Conservation (phyloP, 208 protist genomes). For the Tritrichomonas foetus region DNA sequence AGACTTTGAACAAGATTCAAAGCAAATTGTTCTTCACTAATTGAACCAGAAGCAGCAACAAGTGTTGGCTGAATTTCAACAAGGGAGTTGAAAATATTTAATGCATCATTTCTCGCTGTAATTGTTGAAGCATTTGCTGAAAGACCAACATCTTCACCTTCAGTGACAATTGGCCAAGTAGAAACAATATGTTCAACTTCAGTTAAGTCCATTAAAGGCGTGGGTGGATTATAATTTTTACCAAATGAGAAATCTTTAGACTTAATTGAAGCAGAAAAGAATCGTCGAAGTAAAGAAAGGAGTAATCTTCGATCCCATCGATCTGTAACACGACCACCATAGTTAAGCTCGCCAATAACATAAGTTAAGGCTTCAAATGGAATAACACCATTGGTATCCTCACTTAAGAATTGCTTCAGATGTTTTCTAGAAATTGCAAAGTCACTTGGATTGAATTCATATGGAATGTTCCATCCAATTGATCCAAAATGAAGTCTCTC, state of each 20-base stretch:
- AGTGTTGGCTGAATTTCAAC: constrained; percentile 22
- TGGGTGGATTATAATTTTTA: neutral
- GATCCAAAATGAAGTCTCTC: constrained; percentile 93
- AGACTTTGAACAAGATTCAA: neutral
- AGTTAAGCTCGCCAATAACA: constrained; percentile 98
- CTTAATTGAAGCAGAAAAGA: neutral
- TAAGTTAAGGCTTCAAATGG: constrained; percentile 96
- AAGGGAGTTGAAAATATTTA: neutral
- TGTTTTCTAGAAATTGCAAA: constrained; percentile 88
- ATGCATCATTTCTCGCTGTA: neutral
- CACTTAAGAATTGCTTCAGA: constrained; percentile 87
- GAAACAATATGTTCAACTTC: neutral
- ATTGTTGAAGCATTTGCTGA: neutral
- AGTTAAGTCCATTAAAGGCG: neutral
- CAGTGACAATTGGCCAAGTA: neutral
- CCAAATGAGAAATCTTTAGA: neutral
- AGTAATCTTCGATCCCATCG: constrained; percentile 92
- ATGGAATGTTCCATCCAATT: constrained; percentile 89
- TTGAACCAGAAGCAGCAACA: neutral
- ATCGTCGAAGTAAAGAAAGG: constrained; percentile 76
- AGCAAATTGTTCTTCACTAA: neutral
- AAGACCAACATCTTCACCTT: constrained; percentile 18
- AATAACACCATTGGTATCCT: constrained; percentile 59
- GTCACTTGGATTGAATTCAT: constrained; percentile 95
- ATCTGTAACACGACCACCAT: constrained; percentile 97